A percentile compares a stretch with the other conserved stretches of the same genome.
These are phyloP conservation scores for Cucurbita argyrosperma DNA, from an alignment of 306 rosid species.

Conservation along the genomic window DNA sequence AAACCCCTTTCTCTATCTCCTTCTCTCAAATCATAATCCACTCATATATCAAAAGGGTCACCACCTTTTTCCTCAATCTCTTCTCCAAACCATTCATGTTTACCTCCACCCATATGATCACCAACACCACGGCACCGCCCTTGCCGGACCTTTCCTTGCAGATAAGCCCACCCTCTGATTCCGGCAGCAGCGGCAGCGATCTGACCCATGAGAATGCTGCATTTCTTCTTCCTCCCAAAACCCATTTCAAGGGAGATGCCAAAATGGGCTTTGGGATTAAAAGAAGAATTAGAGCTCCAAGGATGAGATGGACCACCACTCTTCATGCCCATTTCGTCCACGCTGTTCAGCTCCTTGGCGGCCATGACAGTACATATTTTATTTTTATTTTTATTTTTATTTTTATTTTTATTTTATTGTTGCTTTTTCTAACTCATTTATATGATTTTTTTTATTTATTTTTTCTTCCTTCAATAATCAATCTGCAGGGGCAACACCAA, in stretches of 20 bases:
- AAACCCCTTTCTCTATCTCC: constrained; percentile 9
- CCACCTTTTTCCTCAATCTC: not conserved
- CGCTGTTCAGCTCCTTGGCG: constrained; percentile 90
- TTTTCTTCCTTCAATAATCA: not conserved
- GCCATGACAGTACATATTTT: constrained; percentile 52
- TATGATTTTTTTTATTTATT: not conserved
- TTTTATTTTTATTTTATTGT: no score
- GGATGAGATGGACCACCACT: constrained; percentile 91
- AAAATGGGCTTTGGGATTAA: constrained; percentile 31
- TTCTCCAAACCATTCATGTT: constrained; percentile 8
- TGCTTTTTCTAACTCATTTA: no score
- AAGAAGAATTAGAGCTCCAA: constrained; percentile 72
- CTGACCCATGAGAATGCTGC: no score
- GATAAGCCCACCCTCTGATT: constrained; percentile 43
- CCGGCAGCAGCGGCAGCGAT: not conserved
- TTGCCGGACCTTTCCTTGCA: constrained; percentile 68
- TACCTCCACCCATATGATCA: not conserved
- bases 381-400: no score
- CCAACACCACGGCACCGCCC: constrained; percentile 1
- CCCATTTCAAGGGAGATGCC: constrained; percentile 34
- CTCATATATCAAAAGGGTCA: constrained; percentile 54
- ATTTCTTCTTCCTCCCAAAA: no score
- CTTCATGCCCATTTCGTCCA: constrained; percentile 92
- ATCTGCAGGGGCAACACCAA: constrained; percentile 74
- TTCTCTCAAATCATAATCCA: constrained; percentile 46